A percentile compares a stretch with the other conserved stretches of the same genome.
Conservation (phyloP, 1,284 basidiomycete genomes). For the Melampsora abietis-canadensis region DNA sequence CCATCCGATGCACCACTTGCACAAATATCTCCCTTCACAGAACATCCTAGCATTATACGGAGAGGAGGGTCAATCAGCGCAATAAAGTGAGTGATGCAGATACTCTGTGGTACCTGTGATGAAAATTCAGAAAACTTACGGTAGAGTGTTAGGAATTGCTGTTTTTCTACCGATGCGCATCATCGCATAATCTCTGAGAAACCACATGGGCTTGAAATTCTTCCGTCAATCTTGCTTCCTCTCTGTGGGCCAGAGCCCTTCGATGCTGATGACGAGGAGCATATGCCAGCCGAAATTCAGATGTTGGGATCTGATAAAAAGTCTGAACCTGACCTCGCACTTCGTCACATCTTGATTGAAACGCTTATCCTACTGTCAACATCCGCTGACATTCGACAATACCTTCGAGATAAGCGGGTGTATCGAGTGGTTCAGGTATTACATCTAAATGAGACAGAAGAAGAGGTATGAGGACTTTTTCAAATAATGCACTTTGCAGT, state of each 20-base stretch:
- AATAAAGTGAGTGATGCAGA: constrained; percentile 66
- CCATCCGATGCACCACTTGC: constrained; percentile 72
- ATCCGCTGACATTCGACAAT: constrained; percentile 79
- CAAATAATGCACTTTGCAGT: background rate
- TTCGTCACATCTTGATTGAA: constrained; percentile 83
- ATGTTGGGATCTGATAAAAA: constrained; percentile 80
- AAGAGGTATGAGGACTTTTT: constrained; percentile 61
- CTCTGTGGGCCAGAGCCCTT: constrained; percentile 77
- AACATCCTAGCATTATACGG: constrained; percentile 77
- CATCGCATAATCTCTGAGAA: constrained; percentile 66
- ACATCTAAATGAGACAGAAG: constrained; percentile 75
- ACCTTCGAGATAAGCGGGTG: constrained; percentile 72
- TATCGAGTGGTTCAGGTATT: constrained; percentile 80
- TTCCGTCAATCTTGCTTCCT: constrained; percentile 80
- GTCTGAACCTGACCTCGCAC: constrained; percentile 72
- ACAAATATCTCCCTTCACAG: constrained; percentile 79
- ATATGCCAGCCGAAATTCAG: constrained; percentile 76
- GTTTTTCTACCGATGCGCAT: constrained; percentile 67
- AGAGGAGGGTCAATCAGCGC: constrained; percentile 78
- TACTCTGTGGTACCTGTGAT: background rate
- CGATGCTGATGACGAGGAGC: constrained; percentile 72
- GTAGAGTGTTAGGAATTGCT: constrained; percentile 64
- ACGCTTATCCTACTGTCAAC: constrained; percentile 83
- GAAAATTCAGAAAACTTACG: constrained; percentile 45
- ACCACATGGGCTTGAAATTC: constrained; percentile 60